Evolutionary conservation across 257 asterid genomes (phyloP).

Genomic region (Jacaranda mimosifolia): DNA sequence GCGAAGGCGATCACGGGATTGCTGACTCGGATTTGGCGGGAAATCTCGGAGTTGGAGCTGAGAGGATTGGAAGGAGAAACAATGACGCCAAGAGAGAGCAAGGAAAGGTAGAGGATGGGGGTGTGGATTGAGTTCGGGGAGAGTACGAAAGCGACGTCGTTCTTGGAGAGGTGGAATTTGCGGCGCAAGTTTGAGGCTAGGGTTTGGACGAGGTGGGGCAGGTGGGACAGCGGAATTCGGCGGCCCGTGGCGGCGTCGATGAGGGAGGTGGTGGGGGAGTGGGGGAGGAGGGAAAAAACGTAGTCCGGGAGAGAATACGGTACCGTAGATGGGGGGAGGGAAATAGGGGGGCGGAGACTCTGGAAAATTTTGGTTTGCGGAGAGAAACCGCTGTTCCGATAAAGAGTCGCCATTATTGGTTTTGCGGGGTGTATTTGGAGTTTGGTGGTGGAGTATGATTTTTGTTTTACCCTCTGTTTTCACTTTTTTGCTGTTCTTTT

Average conservation of each 20-base stretch:
- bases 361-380: slow-evolving; percentile 56
- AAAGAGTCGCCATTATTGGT: slow-evolving; percentile 29
- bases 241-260: slow-evolving; percentile 61
- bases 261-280: slow-evolving; percentile 55
- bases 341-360: slow-evolving; percentile 68
- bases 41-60: slow-evolving; percentile 57
- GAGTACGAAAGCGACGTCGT: slow-evolving; percentile 66
- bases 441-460: not conserved
- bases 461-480: not conserved
- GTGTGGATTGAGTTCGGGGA: slow-evolving; percentile 61
- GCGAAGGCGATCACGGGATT: slow-evolving; percentile 60
- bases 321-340: slow-evolving; percentile 54
- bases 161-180: slow-evolving; percentile 47
- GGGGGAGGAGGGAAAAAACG: slow-evolving; percentile 53
- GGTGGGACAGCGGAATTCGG: slow-evolving; percentile 53
- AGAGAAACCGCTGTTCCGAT: slow-evolving; percentile 59
- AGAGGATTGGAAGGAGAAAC: slow-evolving; percentile 76
- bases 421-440: not conserved
- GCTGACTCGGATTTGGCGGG: slow-evolving; percentile 53
- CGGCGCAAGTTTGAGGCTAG: slow-evolving; percentile 57
- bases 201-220: slow-evolving; percentile 51
- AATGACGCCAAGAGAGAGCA: slow-evolving; percentile 69
- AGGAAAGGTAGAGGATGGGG: slow-evolving; percentile 64
- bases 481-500: too few species aligned
- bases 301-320: slow-evolving; percentile 57